Percentiles rank a stretch among this genome's conserved stretches.
phyloP scores from a whole-genome alignment of 306 rosid species.

The Spatholobus suberectus region DNA sequence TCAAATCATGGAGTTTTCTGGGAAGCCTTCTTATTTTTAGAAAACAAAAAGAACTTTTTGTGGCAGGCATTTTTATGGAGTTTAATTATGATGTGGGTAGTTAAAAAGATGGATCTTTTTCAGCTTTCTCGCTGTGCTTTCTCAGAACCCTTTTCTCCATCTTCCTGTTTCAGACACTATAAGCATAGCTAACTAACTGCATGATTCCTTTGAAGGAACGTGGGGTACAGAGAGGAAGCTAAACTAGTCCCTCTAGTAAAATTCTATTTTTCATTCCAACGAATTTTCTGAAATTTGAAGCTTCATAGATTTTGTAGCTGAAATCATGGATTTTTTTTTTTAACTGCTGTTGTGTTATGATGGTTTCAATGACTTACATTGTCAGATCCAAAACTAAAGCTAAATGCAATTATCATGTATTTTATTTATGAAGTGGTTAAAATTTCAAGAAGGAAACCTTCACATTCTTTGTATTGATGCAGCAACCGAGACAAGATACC shows the following conservation, averaged over 20 bases:
- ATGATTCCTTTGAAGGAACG: conserved; percentile 37
- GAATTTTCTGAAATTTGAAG: not conserved
- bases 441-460: conserved; percentile 38
- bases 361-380: conserved; percentile 20
- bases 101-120: conserved; percentile 36
- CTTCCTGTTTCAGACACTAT: conserved; percentile 11
- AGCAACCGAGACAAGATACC: conserved; percentile 91
- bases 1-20: conserved; percentile 25
- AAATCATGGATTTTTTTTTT: not conserved
- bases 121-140: conserved; percentile 42
- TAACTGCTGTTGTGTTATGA: not conserved
- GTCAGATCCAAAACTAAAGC: conserved; percentile 39
- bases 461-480: conserved; percentile 49
- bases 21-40: not conserved
- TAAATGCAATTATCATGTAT: conserved; percentile 14
- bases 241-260: conserved; percentile 30
- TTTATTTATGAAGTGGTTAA: conserved; percentile 27
- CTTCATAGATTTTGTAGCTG: not conserved
- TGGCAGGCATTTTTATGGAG: conserved; percentile 36
- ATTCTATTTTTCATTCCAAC: conserved; percentile 30
- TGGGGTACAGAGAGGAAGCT: not conserved
- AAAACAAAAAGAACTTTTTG: not conserved
- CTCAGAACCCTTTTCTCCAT: conserved; percentile 34
- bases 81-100: conserved; percentile 45
- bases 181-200: conserved; percentile 12